phyloP scores from a whole-genome alignment of 768 basidiomycete species.

The Zangia roseola region DNA sequence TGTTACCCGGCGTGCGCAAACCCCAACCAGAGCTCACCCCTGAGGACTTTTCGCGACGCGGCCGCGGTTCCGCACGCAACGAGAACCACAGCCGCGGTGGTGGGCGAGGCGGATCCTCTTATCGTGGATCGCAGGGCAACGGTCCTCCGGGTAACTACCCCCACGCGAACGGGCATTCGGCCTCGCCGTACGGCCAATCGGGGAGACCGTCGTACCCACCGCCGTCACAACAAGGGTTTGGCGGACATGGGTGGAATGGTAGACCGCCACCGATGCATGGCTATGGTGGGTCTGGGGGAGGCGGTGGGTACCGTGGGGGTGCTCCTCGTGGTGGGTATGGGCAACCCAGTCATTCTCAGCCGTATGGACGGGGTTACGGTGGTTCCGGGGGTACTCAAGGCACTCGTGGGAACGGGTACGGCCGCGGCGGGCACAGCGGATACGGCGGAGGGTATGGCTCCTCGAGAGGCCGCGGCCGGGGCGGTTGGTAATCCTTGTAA shows the following conservation, averaged over 20 bases:
- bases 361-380: conserved; percentile 25
- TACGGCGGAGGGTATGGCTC: conserved; percentile 23
- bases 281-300: conserved; percentile 31
- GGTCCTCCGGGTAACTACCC: conserved; percentile 8
- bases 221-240: conserved; percentile 27
- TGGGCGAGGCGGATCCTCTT: conserved; percentile 31
- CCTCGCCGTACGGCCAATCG: conserved; percentile 19
- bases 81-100: conserved; percentile 35
- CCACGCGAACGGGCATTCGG: conserved; percentile 18
- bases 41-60: conserved; percentile 61
- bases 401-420: conserved; percentile 26
- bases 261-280: conserved; percentile 26
- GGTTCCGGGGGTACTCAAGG: conserved; percentile 22
- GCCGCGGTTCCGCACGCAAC: conserved; percentile 47
- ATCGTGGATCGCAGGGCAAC: conserved; percentile 24
- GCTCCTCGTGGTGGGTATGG: conserved; percentile 25
- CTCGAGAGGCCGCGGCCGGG: conserved; percentile 50
- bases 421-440: conserved; percentile 41
- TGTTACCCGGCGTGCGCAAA: conserved; percentile 71
- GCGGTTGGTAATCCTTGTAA: conserved; percentile 40
- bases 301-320: conserved; percentile 29
- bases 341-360: conserved; percentile 16
- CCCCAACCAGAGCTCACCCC: conserved; percentile 59
- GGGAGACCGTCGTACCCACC: conserved; percentile 20
- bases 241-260: conserved; percentile 33